phyloP scores from a whole-genome alignment of 139 green algal species.

The Volvox reticuliferus region DNA sequence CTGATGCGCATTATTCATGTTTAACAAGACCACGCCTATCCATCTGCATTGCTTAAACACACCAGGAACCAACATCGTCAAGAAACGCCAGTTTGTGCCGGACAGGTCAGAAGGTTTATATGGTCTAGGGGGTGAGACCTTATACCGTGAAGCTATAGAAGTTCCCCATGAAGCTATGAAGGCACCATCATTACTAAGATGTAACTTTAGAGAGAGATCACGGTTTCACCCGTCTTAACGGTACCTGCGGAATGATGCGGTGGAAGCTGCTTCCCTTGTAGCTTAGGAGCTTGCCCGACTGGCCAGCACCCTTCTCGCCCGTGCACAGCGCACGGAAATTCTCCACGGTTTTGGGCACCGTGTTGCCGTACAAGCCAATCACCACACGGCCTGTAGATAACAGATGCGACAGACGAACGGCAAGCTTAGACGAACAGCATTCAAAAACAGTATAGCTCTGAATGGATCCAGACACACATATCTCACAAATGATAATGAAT shows the following conservation, averaged over 20 bases:
- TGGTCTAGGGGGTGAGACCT: too few species aligned
- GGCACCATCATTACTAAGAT: too few species aligned
- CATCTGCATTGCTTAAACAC: too few species aligned
- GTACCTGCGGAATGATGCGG: constrained; percentile 84
- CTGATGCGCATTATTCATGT: too few species aligned
- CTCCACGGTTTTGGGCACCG: constrained; percentile 83
- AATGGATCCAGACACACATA: neutral
- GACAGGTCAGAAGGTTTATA: too few species aligned
- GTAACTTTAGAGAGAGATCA: too few species aligned
- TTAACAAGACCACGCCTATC: too few species aligned
- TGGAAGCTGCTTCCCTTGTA: constrained; percentile 91
- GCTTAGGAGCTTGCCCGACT: constrained; percentile 85
- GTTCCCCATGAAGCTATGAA: too few species aligned
- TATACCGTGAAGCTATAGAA: too few species aligned
- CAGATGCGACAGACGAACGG: neutral
- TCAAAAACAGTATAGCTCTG: neutral
- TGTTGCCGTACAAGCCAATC: constrained; percentile 88
- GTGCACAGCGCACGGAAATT: constrained; percentile 74
- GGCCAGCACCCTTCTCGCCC: constrained; percentile 84
- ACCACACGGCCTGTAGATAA: constrained; percentile 67
- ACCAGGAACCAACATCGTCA: too few species aligned
- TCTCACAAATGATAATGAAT: neutral
- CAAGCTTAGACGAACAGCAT: neutral
- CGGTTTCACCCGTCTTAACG: too few species aligned
- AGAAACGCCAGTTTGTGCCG: too few species aligned